Base-by-base conservation (phyloP, 176 grass and related monocot genomes). In the Puya raimondii region DNA sequence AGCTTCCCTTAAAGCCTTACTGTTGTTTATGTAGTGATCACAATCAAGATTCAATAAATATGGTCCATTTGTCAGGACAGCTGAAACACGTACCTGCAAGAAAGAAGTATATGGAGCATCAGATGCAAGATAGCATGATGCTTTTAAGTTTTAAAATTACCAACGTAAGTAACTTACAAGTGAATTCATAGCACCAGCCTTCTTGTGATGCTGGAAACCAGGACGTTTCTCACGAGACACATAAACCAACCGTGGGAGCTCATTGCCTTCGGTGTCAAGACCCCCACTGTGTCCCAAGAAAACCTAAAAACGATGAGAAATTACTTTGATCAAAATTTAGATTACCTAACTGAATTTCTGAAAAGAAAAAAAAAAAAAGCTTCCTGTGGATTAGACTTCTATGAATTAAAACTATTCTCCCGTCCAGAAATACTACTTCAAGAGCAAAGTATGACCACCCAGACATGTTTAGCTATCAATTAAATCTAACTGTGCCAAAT, bases 11-110 rank as follows among this genome's bases (percentile, higher is more conserved):
- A 96, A 51, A 64, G 92, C 92, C 76, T 89, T 96, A 74, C 92
- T 96, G 65, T 96, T 96, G 74, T 96, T 96, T 73, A 96, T 92
- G 81, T 96, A 96, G 71, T 96, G 92, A 87, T 96, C 92, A 90
- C 92, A 96, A 53, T 96, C 92, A 82, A 96, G 92, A 89, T 96
- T 96, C 84, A 96, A 87, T 80, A 96, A 18, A 74, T 92, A 96
- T 54, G 87, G 88, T 47, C 92, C 92, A 83, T 96, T 96, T 61
- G 92, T 96, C 79, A 96, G 88, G 57, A 96, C 92, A 85, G 92
- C 92, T 76, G 92, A 92, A 12, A 96, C 92, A 80, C 92, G 92
- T 71, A 96, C 92, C 92, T 96, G 75, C 65, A 79, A 49, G 33
- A 65, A 42, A 48, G 75, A 51, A 68, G 48, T 72, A 63, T 53